Evolutionary conservation across 768 basidiomycete genomes (phyloP), one percentile per base, ranked within the genome.

Genomic region (Phanerodontia chrysosporium): DNA sequence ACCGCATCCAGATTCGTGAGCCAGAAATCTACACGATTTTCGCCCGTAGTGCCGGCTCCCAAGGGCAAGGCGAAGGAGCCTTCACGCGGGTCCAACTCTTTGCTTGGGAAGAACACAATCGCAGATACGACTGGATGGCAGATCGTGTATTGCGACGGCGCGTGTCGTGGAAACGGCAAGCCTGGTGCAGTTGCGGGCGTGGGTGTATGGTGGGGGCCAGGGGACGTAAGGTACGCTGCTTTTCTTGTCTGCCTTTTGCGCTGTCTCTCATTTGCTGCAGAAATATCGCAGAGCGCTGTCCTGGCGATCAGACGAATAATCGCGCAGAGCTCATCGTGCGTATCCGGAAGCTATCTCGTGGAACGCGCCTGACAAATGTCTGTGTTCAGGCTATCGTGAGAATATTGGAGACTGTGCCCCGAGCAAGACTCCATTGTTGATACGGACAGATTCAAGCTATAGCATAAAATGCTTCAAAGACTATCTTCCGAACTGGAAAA

Each of bases 401-500:
- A 21, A 80, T 88, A 21, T 75, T 98, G 5, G 92, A 97, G 70
- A 84, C 82, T 0, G 80, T 86, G 1, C 88, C 89, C 0, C 76
- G 71, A 10, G 73, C 75, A 12, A 76, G 78, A 70, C 28, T n/a
- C 77, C 83, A 0, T 73, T 98, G 1, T 66, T 90, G 51, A 90
- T 97, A 66, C 88, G 87, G 65, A 87, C 91, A 0, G 95, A 98
- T 71, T 97, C 95, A 0, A 73, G 83, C 46, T 97, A 97, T 66
- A 85, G 85, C 1, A 92, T 93, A 3, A 73, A 83, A 51, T 94
- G 95, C 66, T 78, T 93, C 67, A 70, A 77, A 0, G 67, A 72
- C 14, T 96, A 90, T 89, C 73, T 92, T 7, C 75, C 72, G 2
- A 79, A 74, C n/a, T 96, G 94, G 94, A 63, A 70, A 13, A 58